A percentile compares a stretch with the other conserved stretches of the same genome.
phyloP scores from a whole-genome alignment of 148 eudicot species.

The Vaccinium vitisidaea region DNA sequence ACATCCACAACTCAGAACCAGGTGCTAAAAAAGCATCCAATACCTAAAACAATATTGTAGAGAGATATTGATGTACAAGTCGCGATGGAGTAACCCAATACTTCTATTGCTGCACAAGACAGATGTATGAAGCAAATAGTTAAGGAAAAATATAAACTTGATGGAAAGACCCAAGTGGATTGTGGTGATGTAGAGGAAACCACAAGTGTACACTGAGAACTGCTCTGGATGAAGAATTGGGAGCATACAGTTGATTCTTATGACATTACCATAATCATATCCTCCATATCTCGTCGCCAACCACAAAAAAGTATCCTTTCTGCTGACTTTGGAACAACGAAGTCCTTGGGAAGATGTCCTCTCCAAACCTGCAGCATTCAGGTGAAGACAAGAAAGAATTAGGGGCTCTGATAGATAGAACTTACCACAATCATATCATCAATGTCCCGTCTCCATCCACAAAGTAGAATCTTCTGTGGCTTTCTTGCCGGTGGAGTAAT shows the following conservation, averaged over 20 bases:
- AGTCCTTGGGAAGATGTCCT: constrained; percentile 48
- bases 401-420: constrained; percentile 42
- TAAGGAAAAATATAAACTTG: neutral
- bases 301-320: constrained; percentile 62
- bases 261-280: constrained; percentile 56
- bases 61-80: constrained; percentile 7
- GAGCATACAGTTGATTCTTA: constrained; percentile 25
- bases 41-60: constrained; percentile 35
- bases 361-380: constrained; percentile 60
- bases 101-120: constrained; percentile 10
- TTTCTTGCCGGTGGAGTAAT: constrained; percentile 52
- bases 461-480: constrained; percentile 75
- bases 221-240: constrained; percentile 13
- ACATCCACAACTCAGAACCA: constrained; percentile 63
- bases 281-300: constrained; percentile 66
- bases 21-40: constrained; percentile 57
- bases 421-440: constrained; percentile 76
- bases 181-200: neutral
- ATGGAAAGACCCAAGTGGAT: constrained; percentile 9
- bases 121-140: neutral
- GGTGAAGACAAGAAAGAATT: constrained; percentile 44
- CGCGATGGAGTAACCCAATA: neutral
- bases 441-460: constrained; percentile 70
- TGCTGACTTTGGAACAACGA: constrained; percentile 37
- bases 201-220: constrained; percentile 10